phyloP scores from a whole-genome alignment of 208 protist species.

The Crithidia brevicula region DNA sequence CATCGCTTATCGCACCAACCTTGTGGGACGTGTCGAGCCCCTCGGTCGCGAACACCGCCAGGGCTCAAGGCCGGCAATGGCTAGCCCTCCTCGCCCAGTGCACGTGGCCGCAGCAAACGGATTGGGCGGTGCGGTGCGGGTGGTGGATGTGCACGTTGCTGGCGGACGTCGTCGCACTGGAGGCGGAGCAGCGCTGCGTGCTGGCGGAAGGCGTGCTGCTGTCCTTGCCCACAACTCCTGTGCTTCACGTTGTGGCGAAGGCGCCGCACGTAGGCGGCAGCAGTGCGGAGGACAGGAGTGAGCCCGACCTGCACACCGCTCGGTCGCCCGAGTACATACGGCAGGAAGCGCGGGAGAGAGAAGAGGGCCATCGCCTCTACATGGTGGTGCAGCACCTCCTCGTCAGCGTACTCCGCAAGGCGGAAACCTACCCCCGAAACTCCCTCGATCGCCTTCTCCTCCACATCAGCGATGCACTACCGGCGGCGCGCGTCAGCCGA shows the following conservation, averaged over 20 bases:
- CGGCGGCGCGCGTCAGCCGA: conserved; percentile 10
- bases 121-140: conserved; percentile 25
- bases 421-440: conserved; percentile 32
- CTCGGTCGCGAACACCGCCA: conserved; percentile 46
- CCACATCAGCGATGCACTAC: conserved; percentile 53
- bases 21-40: conserved; percentile 27
- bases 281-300: background rate
- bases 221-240: conserved; percentile 43
- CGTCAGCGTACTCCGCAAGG: conserved; percentile 51
- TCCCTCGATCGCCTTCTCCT: conserved; percentile 38
- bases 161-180: conserved; percentile 49
- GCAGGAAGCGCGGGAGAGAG: background rate
- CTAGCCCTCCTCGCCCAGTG: conserved; percentile 47
- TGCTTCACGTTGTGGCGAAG: conserved; percentile 12
- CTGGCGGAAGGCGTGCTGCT: conserved; percentile 55
- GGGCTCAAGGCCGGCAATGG: conserved; percentile 56
- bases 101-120: conserved; percentile 40
- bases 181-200: conserved; percentile 29
- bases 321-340: conserved; percentile 1
- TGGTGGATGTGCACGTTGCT: conserved; percentile 75
- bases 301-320: background rate
- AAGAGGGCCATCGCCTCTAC: conserved; percentile 12
- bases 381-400: conserved; percentile 44
- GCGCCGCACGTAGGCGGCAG: background rate
- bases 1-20: background rate